Conservation (phyloP, 2,329 filamentous ascomycete species). For the Stagonosporopsis chrysanthemi region DNA sequence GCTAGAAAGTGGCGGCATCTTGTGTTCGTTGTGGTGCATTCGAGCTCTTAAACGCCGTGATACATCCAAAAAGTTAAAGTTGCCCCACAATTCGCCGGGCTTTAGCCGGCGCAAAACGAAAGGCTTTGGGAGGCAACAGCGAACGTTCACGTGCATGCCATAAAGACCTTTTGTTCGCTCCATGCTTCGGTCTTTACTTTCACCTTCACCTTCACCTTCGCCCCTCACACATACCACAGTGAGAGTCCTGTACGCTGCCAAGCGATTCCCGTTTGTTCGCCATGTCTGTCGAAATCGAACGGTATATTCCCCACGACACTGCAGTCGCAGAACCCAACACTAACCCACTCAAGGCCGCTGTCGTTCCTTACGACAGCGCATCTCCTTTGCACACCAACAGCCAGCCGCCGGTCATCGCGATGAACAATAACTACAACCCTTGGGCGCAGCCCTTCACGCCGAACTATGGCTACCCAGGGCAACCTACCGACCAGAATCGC, state of each 20-base stretch:
- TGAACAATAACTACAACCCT: constrained; percentile 33
- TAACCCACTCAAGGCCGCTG: constrained; percentile 36
- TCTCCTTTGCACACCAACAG: constrained; percentile 15
- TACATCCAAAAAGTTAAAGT: constrained; percentile 17
- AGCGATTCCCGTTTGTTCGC: constrained; percentile 27
- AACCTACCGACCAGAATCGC: constrained; percentile 19
- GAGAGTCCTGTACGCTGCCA: constrained; percentile 15
- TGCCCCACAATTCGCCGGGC: constrained; percentile 4
- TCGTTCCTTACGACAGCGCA: constrained; percentile 32
- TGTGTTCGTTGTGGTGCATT: constrained; percentile 1
- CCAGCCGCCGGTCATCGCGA: constrained; percentile 22
- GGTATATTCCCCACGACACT: constrained; percentile 38
- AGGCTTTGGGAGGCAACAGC: constrained; percentile 15
- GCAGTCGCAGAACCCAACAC: constrained; percentile 33
- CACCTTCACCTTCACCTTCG: constrained; percentile 9
- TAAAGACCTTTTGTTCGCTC: constrained; percentile 5
- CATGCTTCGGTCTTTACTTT: constrained; percentile 17
- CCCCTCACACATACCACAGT: constrained; percentile 4
- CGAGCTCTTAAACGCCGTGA: not conserved
- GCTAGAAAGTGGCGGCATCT: constrained; percentile 44
- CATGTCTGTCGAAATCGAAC: constrained; percentile 36
- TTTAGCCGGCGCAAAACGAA: constrained; percentile 20
- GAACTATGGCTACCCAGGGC: constrained; percentile 20
- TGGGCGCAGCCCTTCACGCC: constrained; percentile 31
- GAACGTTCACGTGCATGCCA: constrained; percentile 14